phyloP scores from a whole-genome alignment of 257 asterid genomes.

The Solanum sitiens region DNA sequence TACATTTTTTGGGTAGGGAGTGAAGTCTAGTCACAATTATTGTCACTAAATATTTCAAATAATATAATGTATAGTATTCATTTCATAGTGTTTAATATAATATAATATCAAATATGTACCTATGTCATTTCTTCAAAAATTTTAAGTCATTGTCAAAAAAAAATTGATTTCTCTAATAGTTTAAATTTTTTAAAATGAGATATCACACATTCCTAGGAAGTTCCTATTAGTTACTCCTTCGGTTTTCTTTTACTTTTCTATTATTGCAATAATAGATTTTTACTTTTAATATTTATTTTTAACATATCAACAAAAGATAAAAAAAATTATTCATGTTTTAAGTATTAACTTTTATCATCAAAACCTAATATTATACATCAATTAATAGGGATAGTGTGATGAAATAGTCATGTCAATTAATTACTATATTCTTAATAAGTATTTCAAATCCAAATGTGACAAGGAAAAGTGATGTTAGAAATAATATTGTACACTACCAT shows the following conservation, averaged over 20 bases:
- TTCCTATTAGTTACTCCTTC: background rate
- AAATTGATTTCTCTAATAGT: fast-evolving
- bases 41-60: background rate
- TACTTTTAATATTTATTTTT: too few species aligned
- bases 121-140: background rate
- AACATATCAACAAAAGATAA: too few species aligned
- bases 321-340: too few species aligned
- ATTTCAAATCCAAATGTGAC: too few species aligned
- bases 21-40: background rate
- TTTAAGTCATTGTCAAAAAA: background rate
- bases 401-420: background rate
- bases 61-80: background rate
- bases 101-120: background rate
- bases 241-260: too few species aligned
- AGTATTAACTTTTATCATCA: too few species aligned
- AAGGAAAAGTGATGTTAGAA: background rate
- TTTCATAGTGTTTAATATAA: background rate
- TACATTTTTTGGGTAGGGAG: background rate
- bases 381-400: too few species aligned
- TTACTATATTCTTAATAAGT: background rate
- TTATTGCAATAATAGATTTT: too few species aligned
- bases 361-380: background rate
- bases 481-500: too few species aligned
- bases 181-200: too few species aligned
- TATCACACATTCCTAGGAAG: background rate